A percentile compares a stretch with the other conserved stretches of the same genome.
Evolutionary conservation across 192 early-diverging fungal species (phyloP).

Genomic region (Rhizophlyctis rosea): DNA sequence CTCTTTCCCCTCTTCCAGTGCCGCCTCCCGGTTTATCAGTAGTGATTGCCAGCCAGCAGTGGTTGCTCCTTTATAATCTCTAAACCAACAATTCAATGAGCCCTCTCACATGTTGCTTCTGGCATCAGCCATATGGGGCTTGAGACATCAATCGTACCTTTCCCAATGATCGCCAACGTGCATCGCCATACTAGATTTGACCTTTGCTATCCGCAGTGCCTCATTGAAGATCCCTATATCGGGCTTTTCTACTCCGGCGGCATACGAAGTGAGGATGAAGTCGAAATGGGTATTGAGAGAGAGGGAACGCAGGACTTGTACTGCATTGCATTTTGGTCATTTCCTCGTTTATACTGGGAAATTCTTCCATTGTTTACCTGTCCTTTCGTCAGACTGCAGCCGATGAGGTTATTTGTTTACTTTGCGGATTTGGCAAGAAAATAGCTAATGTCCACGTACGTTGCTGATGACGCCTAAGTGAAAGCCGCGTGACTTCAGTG

Average conservation of each 20-base stretch:
- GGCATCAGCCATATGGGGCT: neutral
- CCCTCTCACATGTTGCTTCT: neutral
- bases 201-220: conserved; percentile 1
- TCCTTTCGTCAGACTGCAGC: no score
- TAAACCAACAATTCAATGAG: neutral
- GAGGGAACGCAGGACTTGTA: no score
- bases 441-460: no score
- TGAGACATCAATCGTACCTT: neutral
- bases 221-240: conserved; percentile 18
- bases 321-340: no score
- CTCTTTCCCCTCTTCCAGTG: no score
- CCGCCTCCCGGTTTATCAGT: neutral
- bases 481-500: no score
- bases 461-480: no score
- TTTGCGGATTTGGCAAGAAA: no score
- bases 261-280: conserved; percentile 13
- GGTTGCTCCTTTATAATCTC: neutral
- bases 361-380: no score
- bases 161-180: neutral
- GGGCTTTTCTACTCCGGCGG: conserved; percentile 13
- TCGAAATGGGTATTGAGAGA: no score
- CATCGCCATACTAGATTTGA: neutral
- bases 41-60: neutral
- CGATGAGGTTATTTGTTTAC: no score
- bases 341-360: no score